phyloP scores from a whole-genome alignment of 768 basidiomycete genomes.

The Mrakia gelida region DNA sequence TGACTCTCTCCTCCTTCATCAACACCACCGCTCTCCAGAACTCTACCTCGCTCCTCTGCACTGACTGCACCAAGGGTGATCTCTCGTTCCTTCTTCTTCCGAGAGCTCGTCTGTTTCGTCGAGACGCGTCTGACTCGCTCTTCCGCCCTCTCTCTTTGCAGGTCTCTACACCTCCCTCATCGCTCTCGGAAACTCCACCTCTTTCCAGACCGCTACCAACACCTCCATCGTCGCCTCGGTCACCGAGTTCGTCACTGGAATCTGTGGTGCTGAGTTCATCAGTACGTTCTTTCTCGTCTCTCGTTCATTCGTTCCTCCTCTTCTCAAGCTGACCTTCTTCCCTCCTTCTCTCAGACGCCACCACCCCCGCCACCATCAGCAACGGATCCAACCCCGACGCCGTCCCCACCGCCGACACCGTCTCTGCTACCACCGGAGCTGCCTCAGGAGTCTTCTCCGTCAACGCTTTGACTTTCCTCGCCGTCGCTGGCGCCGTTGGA shows the following conservation, averaged over 20 bases:
- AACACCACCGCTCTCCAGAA: background rate
- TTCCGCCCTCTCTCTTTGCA: background rate
- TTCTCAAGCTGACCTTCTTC: background rate
- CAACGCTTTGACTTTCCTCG: background rate
- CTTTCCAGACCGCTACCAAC: background rate
- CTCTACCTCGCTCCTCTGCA: slow-evolving; percentile 9
- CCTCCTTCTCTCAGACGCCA: background rate
- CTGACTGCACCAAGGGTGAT: slow-evolving; percentile 13
- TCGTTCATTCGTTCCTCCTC: background rate
- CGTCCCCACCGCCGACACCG: background rate
- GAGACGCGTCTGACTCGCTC: background rate
- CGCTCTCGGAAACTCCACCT: background rate
- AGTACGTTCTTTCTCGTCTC: background rate
- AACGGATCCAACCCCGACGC: slow-evolving; percentile 6
- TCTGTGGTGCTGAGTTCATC: slow-evolving; percentile 5
- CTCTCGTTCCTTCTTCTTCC: background rate
- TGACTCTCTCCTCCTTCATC: slow-evolving; percentile 2
- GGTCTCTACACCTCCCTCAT: slow-evolving; percentile 4
- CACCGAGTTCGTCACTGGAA: background rate
- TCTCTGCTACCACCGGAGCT: background rate
- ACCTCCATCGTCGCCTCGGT: background rate
- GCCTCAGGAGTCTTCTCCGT: background rate
- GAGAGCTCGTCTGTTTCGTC: background rate
- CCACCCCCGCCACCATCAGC: background rate
- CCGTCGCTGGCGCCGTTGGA: background rate